Conservation (phyloP, 768 basidiomycete species). For the Phanerochaete sordida region DNA sequence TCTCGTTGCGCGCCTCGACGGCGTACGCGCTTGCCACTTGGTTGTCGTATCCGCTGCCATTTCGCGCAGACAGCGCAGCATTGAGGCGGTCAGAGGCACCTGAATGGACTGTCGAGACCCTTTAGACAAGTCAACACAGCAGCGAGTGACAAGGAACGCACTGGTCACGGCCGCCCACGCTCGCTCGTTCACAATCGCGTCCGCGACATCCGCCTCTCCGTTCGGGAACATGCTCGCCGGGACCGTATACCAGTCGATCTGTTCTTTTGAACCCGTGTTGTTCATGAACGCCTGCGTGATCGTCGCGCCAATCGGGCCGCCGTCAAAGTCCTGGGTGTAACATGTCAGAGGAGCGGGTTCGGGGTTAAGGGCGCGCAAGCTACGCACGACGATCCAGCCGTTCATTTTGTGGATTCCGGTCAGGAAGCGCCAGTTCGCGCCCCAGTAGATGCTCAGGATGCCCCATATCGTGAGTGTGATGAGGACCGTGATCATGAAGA, state of each 20-base stretch:
- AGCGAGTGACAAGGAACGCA: slow-evolving; percentile 25
- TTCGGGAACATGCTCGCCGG: slow-evolving; percentile 38
- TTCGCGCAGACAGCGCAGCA: slow-evolving; percentile 18
- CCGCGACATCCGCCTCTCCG: slow-evolving; percentile 27
- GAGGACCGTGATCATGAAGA: slow-evolving; percentile 31
- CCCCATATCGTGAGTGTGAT: slow-evolving; percentile 40
- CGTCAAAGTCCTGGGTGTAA: slow-evolving; percentile 54
- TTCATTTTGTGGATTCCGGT: slow-evolving; percentile 36
- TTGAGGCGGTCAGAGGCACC: slow-evolving; percentile 24
- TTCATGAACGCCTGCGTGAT: slow-evolving; percentile 37
- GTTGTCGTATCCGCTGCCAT: slow-evolving; percentile 45
- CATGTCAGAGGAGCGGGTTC: neutral
- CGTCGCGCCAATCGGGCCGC: slow-evolving; percentile 44
- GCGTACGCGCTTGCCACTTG: slow-evolving; percentile 46
- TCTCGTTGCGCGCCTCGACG: slow-evolving; percentile 53
- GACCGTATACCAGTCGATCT: slow-evolving; percentile 44
- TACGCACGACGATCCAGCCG: slow-evolving; percentile 57
- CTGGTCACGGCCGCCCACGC: slow-evolving; percentile 55
- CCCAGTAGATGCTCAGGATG: slow-evolving; percentile 60
- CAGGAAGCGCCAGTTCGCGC: slow-evolving; percentile 32
- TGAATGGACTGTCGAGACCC: slow-evolving; percentile 25
- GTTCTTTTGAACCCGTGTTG: slow-evolving; percentile 23
- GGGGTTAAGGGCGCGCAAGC: neutral
- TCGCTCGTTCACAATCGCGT: slow-evolving; percentile 44
- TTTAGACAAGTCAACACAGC: slow-evolving; percentile 26